These are phyloP conservation scores for Hyphodiscus hymeniophilus DNA, from an alignment of 495 filamentous ascomycete species.

Conservation along the genomic window DNA sequence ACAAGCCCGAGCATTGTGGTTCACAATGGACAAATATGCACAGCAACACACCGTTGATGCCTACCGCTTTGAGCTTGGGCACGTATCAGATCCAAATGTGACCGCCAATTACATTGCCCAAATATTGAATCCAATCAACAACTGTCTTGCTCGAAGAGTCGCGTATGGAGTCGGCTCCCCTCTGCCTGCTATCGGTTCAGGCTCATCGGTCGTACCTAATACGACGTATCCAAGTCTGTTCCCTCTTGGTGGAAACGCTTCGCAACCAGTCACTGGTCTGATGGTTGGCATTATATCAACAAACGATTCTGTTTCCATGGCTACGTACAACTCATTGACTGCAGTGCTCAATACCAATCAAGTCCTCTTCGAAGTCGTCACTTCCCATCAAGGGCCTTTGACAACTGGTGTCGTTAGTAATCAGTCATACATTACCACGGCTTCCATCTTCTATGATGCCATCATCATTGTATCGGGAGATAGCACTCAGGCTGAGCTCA, in stretches of 20 bases:
- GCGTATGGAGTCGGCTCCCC: constrained; percentile 2
- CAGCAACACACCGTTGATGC: constrained; percentile 8
- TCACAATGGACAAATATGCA: constrained; percentile 1
- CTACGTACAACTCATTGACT: background rate
- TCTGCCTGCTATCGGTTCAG: constrained; percentile 1
- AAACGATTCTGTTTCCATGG: background rate
- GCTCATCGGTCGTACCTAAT: background rate
- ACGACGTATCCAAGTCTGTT: background rate
- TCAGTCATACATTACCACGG: constrained; percentile 4
- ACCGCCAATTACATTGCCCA: constrained; percentile 1
- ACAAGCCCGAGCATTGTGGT: background rate
- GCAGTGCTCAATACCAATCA: background rate
- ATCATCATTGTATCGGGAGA: too few species aligned
- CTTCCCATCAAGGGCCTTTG: constrained; percentile 3
- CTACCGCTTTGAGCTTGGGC: constrained; percentile 4
- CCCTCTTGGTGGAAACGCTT: background rate
- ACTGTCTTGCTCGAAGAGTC: constrained; percentile 4
- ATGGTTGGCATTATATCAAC: constrained; percentile 2
- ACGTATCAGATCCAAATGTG: constrained; percentile 3
- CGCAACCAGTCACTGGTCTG: background rate
- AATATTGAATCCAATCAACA: constrained; percentile 4
- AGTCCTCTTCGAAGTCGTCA: constrained; percentile 3
- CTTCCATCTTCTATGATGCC: constrained; percentile 5
- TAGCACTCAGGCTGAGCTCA: background rate
- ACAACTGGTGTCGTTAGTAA: background rate